phyloP scores from a whole-genome alignment of 495 filamentous ascomycete species.

The Pseudomonodictys pantanalensis region DNA sequence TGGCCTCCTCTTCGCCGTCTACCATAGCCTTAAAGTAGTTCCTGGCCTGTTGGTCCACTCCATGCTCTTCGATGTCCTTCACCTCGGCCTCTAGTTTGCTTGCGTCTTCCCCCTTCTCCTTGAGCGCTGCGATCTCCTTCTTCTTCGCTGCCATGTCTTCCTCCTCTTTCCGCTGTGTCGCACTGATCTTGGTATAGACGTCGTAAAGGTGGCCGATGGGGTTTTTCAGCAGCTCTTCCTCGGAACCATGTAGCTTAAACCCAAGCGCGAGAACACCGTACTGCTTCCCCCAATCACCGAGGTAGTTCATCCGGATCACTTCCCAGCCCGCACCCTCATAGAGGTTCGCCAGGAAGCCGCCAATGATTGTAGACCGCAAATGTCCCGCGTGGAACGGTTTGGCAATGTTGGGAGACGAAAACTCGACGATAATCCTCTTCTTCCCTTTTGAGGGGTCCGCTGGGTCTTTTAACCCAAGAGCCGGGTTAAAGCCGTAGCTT shows the following conservation, averaged over 20 bases:
- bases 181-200: constrained; percentile 51
- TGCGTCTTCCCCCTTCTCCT: constrained; percentile 16
- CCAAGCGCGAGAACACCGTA: constrained; percentile 69
- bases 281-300: constrained; percentile 77
- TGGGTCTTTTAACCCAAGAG: constrained; percentile 37
- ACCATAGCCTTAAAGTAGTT: constrained; percentile 93
- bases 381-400: constrained; percentile 73
- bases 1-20: constrained; percentile 69
- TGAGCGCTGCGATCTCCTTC: constrained; percentile 38
- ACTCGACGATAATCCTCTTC: constrained; percentile 59
- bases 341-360: constrained; percentile 67
- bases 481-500: constrained; percentile 45
- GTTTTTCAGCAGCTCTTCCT: constrained; percentile 59
- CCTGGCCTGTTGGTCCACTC: constrained; percentile 58
- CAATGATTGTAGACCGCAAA: constrained; percentile 72
- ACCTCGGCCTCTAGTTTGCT: constrained; percentile 40
- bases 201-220: constrained; percentile 68
- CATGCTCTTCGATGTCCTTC: constrained; percentile 33
- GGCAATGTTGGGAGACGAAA: constrained; percentile 75
- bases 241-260: constrained; percentile 61
- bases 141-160: constrained; percentile 62
- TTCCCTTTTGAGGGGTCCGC: constrained; percentile 34
- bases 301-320: constrained; percentile 69
- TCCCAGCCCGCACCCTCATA: constrained; percentile 71
- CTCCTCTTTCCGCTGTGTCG: too few species aligned